Evolutionary conservation across 306 rosid genomes (phyloP).

Genomic region (Malus asiatica): DNA sequence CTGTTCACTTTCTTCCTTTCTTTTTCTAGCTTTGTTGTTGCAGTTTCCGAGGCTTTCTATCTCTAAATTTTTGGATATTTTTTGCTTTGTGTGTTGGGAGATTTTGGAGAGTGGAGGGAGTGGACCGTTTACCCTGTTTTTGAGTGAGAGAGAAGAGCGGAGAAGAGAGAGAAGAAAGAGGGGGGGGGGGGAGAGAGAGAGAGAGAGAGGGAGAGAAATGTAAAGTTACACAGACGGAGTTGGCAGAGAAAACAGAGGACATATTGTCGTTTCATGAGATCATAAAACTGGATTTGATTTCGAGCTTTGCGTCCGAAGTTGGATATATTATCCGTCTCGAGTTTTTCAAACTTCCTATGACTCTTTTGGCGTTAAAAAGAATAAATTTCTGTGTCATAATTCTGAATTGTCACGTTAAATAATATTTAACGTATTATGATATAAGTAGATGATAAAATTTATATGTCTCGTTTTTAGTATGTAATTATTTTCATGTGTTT

Average conservation of each 20-base stretch:
- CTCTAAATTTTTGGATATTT: not conserved
- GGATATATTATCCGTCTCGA: not conserved
- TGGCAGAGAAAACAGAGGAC: not conserved
- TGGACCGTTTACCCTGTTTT: not conserved
- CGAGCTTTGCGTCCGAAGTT: conserved; percentile 26
- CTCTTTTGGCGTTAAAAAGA: too few relatives aligned
- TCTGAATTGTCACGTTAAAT: too few relatives aligned
- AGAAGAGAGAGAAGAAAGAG: not conserved
- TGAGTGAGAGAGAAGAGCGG: not conserved
- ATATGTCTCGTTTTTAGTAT: too few relatives aligned
- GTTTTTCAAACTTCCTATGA: not conserved
- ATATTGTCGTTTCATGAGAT: conserved; percentile 24
- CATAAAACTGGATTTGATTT: conserved; percentile 10
- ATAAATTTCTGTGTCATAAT: too few relatives aligned
- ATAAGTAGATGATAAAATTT: rapidly evolving
- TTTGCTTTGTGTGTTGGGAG: not conserved
- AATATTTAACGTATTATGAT: too few relatives aligned
- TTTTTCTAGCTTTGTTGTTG: not conserved
- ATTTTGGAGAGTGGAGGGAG: not conserved
- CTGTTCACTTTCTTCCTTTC: not conserved
- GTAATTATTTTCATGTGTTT: too few relatives aligned
- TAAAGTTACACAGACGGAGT: not conserved
- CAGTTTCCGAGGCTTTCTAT: conserved; percentile 15
- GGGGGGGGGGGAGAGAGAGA: too few relatives aligned
- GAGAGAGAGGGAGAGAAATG: not conserved